phyloP scores from a whole-genome alignment of 1,284 basidiomycete species.

The Volvariella volvacea region DNA sequence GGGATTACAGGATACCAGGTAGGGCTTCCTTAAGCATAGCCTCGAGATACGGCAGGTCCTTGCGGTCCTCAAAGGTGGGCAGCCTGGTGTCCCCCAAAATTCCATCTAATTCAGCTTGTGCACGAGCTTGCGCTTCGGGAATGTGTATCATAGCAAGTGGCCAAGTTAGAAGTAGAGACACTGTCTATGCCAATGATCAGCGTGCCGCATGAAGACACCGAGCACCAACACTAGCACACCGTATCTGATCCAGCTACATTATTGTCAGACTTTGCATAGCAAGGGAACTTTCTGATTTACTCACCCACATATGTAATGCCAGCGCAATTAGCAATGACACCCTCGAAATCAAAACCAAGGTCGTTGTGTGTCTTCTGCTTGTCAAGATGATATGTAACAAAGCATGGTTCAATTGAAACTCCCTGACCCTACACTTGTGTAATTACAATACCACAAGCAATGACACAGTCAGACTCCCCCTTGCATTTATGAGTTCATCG shows the following conservation, averaged over 20 bases:
- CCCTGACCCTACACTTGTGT: no score
- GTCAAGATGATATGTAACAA: no score
- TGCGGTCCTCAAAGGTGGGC: constrained; percentile 24
- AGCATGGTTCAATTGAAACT: no score
- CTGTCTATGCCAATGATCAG: background rate
- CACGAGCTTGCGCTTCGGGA: constrained; percentile 27
- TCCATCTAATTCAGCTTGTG: constrained; percentile 28
- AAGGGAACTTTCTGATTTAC: background rate
- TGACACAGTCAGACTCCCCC: no score
- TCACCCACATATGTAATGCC: constrained; percentile 4
- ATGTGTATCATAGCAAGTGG: constrained; percentile 20
- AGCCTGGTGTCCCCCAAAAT: constrained; percentile 26
- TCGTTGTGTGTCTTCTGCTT: no score
- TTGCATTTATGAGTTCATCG: no score
- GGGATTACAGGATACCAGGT: constrained; percentile 15
- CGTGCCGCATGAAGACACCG: background rate
- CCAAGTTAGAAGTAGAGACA: constrained; percentile 10
- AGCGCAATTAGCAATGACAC: no score
- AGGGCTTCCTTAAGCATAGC: constrained; percentile 27
- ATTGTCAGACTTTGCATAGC: no score
- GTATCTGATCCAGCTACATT: constrained; percentile 10
- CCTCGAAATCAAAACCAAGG: no score
- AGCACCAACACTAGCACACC: background rate
- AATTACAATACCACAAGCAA: no score
- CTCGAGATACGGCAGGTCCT: constrained; percentile 26